Percentiles rank a stretch among this genome's conserved stretches.
phyloP scores from a whole-genome alignment of 2,329 filamentous ascomycete species.

The Fusarium sp. region DNA sequence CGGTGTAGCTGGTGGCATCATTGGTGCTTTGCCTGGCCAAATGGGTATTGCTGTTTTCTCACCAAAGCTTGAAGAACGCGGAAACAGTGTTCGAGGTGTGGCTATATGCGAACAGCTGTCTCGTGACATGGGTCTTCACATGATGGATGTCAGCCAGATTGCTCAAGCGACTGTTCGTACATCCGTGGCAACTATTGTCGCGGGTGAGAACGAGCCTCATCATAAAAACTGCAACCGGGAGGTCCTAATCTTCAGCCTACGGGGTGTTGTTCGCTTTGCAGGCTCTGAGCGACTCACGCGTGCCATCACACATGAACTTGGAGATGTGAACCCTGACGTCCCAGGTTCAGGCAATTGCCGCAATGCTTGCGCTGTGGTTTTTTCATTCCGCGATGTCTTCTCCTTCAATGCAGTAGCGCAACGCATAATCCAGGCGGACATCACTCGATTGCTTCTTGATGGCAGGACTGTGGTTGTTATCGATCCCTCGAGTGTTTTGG shows the following conservation, averaged over 20 bases:
- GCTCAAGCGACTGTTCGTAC: constrained; percentile 51
- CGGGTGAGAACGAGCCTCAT: constrained; percentile 47
- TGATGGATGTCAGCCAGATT: constrained; percentile 56
- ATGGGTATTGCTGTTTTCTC: constrained; percentile 54
- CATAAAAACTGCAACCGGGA: constrained; percentile 49
- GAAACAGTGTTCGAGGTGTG: constrained; percentile 54
- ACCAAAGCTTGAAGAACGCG: constrained; percentile 53
- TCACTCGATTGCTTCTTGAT: constrained; percentile 46
- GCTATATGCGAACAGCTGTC: constrained; percentile 53
- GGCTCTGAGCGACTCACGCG: constrained; percentile 54
- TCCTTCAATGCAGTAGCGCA: constrained; percentile 52
- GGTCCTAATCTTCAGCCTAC: constrained; percentile 53
- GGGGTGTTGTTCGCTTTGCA: constrained; percentile 55
- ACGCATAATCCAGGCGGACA: constrained; percentile 51
- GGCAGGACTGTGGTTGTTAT: constrained; percentile 51
- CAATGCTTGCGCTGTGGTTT: constrained; percentile 52
- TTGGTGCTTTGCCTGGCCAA: constrained; percentile 53
- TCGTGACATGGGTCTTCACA: constrained; percentile 54
- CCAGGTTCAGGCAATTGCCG: constrained; percentile 48
- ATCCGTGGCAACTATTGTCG: constrained; percentile 51
- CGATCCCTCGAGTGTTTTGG: constrained; percentile 50
- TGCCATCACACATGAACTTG: constrained; percentile 51
- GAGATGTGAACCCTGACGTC: constrained; percentile 39
- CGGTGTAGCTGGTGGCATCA: constrained; percentile 54
- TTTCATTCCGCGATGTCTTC: constrained; percentile 54